Evolutionary conservation across 2,329 filamentous ascomycete species (phyloP).

Genomic region (Chaetoscypha palmicola): DNA sequence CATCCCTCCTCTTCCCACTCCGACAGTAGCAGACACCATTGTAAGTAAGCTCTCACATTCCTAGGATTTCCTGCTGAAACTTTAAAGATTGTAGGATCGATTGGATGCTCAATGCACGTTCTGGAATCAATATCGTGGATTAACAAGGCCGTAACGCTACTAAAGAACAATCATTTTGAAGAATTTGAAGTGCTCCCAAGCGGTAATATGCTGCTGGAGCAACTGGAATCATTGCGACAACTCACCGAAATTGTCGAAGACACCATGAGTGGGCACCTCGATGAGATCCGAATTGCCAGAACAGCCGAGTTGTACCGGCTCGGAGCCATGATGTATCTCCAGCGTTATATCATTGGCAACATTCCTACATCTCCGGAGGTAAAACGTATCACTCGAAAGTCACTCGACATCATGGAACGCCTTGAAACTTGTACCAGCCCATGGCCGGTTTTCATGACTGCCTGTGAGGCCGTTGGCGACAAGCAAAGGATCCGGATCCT

Average conservation of each 20-base stretch:
- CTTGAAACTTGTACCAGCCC: conserved; percentile 40
- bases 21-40: not conserved
- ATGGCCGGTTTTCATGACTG: conserved; percentile 43
- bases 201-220: no score
- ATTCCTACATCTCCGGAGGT: not conserved
- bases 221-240: not conserved
- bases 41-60: not conserved
- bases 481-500: conserved; percentile 37
- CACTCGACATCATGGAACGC: conserved; percentile 32
- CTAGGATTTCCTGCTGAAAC: not conserved
- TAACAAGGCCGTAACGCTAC: no score
- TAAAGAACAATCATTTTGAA: no score
- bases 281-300: not conserved
- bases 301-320: not conserved
- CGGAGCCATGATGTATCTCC: not conserved
- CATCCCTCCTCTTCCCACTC: not conserved
- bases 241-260: not conserved
- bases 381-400: conserved; percentile 23
- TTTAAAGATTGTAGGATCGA: conserved; percentile 37
- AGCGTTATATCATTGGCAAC: not conserved
- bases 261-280: not conserved
- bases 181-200: no score
- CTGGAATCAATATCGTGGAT: conserved; percentile 38
- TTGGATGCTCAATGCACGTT: conserved; percentile 41
- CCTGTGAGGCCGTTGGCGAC: conserved; percentile 38